Evolutionary conservation across 2,329 filamentous ascomycete species (phyloP).

Genomic region (Zymoseptoria passerinii): DNA sequence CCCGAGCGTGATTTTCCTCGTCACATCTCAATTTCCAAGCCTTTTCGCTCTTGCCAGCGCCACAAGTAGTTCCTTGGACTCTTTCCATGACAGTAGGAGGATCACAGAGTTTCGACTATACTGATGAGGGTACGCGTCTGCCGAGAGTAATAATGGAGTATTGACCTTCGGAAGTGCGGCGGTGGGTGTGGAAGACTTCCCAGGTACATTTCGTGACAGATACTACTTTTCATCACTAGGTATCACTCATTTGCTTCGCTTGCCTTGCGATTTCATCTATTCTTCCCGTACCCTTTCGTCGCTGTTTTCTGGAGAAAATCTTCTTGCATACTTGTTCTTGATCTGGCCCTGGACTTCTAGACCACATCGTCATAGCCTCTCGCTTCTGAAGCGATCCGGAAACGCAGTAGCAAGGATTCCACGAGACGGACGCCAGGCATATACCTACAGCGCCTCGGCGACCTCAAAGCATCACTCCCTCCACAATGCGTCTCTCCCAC

Average conservation of each 20-base stretch:
- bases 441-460: slow-evolving; percentile 35
- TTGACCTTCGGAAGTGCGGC: neutral
- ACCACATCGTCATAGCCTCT: neutral
- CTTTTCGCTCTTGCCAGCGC: neutral
- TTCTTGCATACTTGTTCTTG: neutral
- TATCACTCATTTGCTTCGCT: neutral
- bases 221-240: neutral
- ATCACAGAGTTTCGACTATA: neutral
- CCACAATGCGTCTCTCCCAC: neutral
- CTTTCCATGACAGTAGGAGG: neutral
- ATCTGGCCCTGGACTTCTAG: neutral
- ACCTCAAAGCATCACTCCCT: slow-evolving; percentile 41
- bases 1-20: neutral
- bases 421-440: neutral
- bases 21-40: neutral
- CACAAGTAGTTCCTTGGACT: neutral
- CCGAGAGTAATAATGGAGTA: neutral
- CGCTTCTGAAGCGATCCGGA: neutral
- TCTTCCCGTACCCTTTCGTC: neutral
- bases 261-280: neutral
- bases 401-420: neutral
- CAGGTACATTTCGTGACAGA: neutral
- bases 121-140: neutral
- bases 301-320: neutral
- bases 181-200: neutral